Base-by-base conservation (phyloP, 345 rosid species). In the Cardamine occulta region DNA sequence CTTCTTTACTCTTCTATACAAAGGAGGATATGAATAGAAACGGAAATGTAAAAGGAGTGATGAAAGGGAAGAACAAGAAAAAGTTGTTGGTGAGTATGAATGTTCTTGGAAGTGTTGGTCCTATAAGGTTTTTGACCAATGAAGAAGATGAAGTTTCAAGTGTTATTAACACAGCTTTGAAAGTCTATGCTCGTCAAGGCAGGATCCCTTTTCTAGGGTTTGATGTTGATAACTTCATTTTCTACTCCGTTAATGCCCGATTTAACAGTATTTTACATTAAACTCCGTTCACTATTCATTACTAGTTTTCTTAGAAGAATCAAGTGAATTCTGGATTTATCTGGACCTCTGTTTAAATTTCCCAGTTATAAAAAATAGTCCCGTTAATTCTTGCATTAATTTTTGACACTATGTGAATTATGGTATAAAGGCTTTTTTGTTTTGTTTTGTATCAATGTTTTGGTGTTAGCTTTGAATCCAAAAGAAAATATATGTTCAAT, bases 91-190 rank as follows among this genome's bases (percentile, higher is more conserved):
- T 88, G 42, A 84, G 74, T 34, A 80, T 93, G 44, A 90, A 84
- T 14, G 88, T 93, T 57, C 63, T 90, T 57, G 98, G 98, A 7
- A 93, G 96, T 59, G 87, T 89, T 7, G 98, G 95, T 15, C 93
- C 96, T 42, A 72, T 93, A 53, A 84, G 91, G 54, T 86, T 93
- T 68, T 74, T 90, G 48, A 91, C 84, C 9, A 85, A 78, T 44
- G 86, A 86, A 70, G 80, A 82, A 34, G 93, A 90, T 63, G 61
- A 70, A 5, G 91, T 87, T 29, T 82, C 87, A 21, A 74, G 81
- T 26, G 91, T 88, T 28, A 86, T 93, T 63, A 82, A 83, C 47
- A 81, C 89, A 8, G 71, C 93, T 35, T 75, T 93, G 76, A 90
- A 88, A 66, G 75, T 82, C 4, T 93, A 88, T 72, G 95, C 91